These are phyloP conservation scores for Podospora tetraspora DNA, from an alignment of 495 filamentous ascomycete genomes.

Conservation along the genomic window DNA sequence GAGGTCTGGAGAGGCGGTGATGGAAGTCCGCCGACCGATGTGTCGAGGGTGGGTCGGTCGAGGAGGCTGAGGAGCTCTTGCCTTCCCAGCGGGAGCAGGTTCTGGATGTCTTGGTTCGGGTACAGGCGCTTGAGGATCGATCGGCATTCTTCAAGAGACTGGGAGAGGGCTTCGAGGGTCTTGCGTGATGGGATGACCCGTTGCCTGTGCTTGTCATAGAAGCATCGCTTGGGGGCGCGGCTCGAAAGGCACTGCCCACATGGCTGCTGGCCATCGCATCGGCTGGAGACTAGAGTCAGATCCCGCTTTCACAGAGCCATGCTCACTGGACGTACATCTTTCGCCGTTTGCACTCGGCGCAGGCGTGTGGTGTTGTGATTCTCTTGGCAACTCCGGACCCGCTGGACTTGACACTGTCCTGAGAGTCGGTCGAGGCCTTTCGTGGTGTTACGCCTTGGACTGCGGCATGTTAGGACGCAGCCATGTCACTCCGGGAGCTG, in stretches of 20 bases:
- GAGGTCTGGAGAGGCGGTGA: conserved; percentile 42
- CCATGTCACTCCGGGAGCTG: background rate
- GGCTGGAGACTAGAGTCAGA: conserved; percentile 32
- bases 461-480: conserved; percentile 12
- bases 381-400: conserved; percentile 38
- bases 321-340: conserved; percentile 44
- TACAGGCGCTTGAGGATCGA: conserved; percentile 51
- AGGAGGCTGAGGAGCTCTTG: conserved; percentile 48
- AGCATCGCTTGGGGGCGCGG: conserved; percentile 52
- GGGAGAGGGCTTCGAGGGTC: conserved; percentile 53
- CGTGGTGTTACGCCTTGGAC: conserved; percentile 47
- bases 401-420: conserved; percentile 41
- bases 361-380: conserved; percentile 55
- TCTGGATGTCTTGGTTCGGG: conserved; percentile 48
- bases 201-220: conserved; percentile 57
- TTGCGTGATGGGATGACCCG: conserved; percentile 55
- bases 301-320: background rate
- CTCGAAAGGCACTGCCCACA: conserved; percentile 55
- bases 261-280: conserved; percentile 55
- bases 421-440: conserved; percentile 43
- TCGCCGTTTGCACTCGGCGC: conserved; percentile 54
- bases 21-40: conserved; percentile 36
- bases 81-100: conserved; percentile 46
- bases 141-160: conserved; percentile 54
- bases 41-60: conserved; percentile 40